Conservation (phyloP, 2,329 filamentous ascomycete species). For the Fusarium miscanthi region DNA sequence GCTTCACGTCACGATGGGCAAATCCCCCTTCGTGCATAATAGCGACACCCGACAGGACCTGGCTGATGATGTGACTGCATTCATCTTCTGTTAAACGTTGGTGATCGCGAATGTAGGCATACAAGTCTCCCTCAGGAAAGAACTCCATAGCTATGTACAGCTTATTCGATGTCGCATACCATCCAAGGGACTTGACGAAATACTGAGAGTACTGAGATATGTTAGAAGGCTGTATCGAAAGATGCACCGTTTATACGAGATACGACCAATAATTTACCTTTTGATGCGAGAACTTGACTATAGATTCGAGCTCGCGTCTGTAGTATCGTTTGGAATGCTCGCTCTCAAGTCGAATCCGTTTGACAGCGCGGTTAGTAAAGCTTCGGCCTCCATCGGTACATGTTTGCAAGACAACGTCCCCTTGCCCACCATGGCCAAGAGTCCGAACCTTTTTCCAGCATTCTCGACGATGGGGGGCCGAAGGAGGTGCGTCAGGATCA, state of each 20-base stretch:
- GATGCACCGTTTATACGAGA: fast-evolving
- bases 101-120: not conserved
- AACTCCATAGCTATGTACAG: not conserved
- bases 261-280: not conserved
- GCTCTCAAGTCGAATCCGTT: not conserved
- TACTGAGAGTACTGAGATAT: not conserved
- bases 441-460: not conserved
- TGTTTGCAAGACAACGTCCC: not conserved
- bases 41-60: not conserved
- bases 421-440: not conserved
- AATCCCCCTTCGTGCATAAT: not conserved
- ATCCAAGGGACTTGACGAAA: not conserved
- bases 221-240: not conserved
- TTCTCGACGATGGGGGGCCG: not conserved
- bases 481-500: not conserved
- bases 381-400: not conserved
- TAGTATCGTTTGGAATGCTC: not conserved
- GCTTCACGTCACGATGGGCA: not conserved
- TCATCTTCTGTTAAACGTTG: fast-evolving
- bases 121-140: not conserved
- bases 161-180: not conserved
- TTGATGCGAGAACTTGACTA: not conserved
- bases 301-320: not conserved
- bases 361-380: not conserved
- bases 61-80: not conserved